Base-by-base conservation (phyloP, 2,329 filamentous ascomycete genomes). In the Fusarium verticillioides region DNA sequence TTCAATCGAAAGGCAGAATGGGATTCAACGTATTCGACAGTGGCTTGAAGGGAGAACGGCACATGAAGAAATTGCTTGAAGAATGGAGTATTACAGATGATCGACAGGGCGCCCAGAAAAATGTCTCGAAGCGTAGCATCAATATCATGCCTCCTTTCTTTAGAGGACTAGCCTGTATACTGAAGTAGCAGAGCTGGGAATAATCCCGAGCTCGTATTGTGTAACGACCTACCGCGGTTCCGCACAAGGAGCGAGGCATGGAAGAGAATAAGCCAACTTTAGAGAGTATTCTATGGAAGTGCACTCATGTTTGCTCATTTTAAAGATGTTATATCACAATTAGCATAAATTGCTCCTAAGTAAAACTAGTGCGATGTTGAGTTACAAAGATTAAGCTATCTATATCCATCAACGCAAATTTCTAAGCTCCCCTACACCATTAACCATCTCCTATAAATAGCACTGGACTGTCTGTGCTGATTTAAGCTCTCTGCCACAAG, bases 161-260 rank as follows among this genome's bases (percentile, higher is more conserved):
- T 26, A 26, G 26, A 26, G 26, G 26, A 26, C 26, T 26, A 26
- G 28, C 28, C 28, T 30, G 28, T 30, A 30, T 30, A 9, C 9
- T 30, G 28, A 30, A 30, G 7, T 30, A 30, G 7, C 9, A 30
- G 28, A 8, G 28, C 26, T 26, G 28, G 28, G 7, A 30, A 30
- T 30, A 30, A 30, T 9, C 28, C 28, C 28, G 28, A 12, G 13
- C 36, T n/a, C 6, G 2, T 10, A 11, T 39, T 0, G 4, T 43
- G n/a, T 18, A 18, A 43, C 3, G 5, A 18, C n/a, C 0, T 4
- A 18, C 2, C 15, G 0, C 15, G 5, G 16, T 11, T 23, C 4
- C n/a, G 26, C 15, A 18, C 16, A 26, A 1, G 5, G 3, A 26
- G 15, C 9, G 2, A 13, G 18, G 18, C 18, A 13, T 10, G 12